These are phyloP conservation scores for Garcileccinum viscosum DNA, from an alignment of 1,284 basidiomycete species.

Conservation along the genomic window DNA sequence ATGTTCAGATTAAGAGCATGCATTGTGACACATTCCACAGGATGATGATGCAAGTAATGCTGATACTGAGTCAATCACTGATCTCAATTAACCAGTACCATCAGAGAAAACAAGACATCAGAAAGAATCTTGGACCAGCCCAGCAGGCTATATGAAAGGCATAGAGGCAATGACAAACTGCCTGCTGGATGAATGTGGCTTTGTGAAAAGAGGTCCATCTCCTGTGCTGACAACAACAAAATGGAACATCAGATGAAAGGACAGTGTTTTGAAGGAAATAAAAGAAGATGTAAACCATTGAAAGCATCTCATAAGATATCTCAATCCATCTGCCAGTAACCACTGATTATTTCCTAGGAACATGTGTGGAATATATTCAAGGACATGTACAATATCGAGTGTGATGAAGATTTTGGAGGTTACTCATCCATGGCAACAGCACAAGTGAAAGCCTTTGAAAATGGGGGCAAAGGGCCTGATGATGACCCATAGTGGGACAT, in stretches of 20 bases:
- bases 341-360: neutral
- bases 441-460: neutral
- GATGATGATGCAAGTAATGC: neutral
- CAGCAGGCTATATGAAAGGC: neutral
- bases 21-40: neutral
- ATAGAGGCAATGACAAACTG: neutral
- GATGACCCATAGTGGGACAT: neutral
- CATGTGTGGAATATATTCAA: neutral
- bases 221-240: neutral
- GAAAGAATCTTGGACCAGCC: neutral
- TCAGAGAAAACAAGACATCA: neutral
- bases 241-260: neutral
- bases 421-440: neutral
- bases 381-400: neutral
- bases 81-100: neutral
- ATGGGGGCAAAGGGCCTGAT: neutral
- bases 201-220: neutral
- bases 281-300: neutral
- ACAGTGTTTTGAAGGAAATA: neutral
- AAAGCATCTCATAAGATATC: neutral
- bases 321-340: neutral
- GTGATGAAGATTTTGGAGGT: neutral
- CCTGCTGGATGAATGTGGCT: neutral
- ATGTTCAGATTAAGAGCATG: too few relatives aligned
- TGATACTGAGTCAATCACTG: neutral